phyloP scores from a whole-genome alignment of 2,329 filamentous ascomycete genomes.

The Fusarium mangiferae region DNA sequence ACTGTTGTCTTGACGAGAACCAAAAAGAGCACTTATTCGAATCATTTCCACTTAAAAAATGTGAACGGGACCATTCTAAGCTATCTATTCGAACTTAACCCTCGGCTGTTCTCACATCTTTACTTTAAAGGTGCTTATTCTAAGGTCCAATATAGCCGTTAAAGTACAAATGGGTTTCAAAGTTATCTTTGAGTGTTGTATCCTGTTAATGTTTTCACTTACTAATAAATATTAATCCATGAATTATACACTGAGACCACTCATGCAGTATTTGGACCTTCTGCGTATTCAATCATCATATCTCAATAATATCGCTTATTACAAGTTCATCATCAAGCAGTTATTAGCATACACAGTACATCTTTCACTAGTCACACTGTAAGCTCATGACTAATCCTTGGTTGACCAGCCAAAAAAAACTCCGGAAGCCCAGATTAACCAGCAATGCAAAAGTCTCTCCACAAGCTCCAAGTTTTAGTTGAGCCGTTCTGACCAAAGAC shows the following conservation, averaged over 20 bases:
- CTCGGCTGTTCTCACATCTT: neutral
- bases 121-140: neutral
- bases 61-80: neutral
- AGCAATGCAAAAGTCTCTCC: slow-evolving; percentile 43
- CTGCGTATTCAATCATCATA: neutral
- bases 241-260: rapidly evolving
- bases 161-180: neutral
- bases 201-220: neutral
- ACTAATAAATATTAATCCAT: neutral
- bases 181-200: neutral
- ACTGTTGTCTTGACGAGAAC: neutral
- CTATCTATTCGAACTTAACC: too few relatives aligned
- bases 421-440: slow-evolving; percentile 42
- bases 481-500: slow-evolving; percentile 42
- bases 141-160: neutral
- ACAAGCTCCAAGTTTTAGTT: slow-evolving; percentile 32
- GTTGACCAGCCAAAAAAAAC: slow-evolving; percentile 1
- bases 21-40: neutral
- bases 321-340: neutral
- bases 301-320: neutral
- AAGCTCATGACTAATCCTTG: slow-evolving; percentile 9
- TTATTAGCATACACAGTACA: neutral
- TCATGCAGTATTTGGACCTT: rapidly evolving
- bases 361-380: neutral
- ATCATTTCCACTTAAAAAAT: too few relatives aligned